Conservation (phyloP, 768 basidiomycete species). For the Podaxis sp. region DNA sequence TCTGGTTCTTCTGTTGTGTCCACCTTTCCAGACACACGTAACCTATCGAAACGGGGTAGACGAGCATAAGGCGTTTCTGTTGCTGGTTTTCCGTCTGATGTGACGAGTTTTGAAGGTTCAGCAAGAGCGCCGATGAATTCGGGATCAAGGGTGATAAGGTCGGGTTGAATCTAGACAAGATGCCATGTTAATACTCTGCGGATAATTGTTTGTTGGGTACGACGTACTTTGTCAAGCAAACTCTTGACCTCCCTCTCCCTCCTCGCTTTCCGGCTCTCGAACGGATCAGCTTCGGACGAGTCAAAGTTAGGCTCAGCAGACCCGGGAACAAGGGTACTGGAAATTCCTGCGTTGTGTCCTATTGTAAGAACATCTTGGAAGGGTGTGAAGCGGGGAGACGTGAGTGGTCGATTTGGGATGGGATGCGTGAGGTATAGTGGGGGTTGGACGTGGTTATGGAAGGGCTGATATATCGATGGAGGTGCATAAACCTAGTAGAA, state of each 20-base stretch:
- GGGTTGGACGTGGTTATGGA: constrained; percentile 51
- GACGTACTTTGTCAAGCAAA: constrained; percentile 80
- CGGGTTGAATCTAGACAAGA: constrained; percentile 72
- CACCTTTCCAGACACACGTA: constrained; percentile 72
- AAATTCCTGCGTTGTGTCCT: constrained; percentile 77
- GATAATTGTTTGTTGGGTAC: neutral
- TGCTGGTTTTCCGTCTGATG: constrained; percentile 25
- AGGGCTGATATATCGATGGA: constrained; percentile 60
- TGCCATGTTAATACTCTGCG: neutral
- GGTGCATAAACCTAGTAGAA: constrained; percentile 65
- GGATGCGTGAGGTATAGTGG: constrained; percentile 90
- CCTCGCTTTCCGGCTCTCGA: constrained; percentile 78
- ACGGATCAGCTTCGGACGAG: constrained; percentile 90
- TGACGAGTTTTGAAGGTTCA: constrained; percentile 15
- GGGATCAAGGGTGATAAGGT: constrained; percentile 85
- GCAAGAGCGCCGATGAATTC: constrained; percentile 68
- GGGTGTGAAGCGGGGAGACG: constrained; percentile 80
- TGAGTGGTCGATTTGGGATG: constrained; percentile 76
- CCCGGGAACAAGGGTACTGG: constrained; percentile 87
- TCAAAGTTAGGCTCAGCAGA: constrained; percentile 96
- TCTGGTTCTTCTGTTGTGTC: constrained; percentile 46
- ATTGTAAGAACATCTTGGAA: constrained; percentile 85
- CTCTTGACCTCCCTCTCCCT: constrained; percentile 89
- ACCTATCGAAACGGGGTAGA: constrained; percentile 75
- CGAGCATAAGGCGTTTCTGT: constrained; percentile 62